Evolutionary conservation across 2,329 filamentous ascomycete species (phyloP).

Genomic region (Ophiostoma australiae): DNA sequence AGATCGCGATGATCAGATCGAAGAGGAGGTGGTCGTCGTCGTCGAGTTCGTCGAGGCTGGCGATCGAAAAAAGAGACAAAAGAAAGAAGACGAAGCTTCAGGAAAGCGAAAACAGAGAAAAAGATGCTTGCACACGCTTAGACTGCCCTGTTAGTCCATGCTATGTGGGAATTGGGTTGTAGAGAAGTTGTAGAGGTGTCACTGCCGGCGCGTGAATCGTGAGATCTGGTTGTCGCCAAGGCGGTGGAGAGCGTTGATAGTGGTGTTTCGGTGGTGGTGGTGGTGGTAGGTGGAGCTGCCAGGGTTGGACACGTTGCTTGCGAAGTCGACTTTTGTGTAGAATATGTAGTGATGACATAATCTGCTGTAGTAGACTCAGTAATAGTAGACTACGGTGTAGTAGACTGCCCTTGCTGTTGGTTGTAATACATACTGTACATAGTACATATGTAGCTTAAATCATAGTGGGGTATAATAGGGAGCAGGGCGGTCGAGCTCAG

Average conservation of each 20-base stretch:
- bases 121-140: background rate
- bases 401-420: background rate
- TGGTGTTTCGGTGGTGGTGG: constrained; percentile 15
- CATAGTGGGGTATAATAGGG: background rate
- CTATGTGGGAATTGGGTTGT: constrained; percentile 15
- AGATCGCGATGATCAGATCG: background rate
- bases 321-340: constrained; percentile 1
- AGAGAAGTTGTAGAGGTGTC: constrained; percentile 13
- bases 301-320: constrained; percentile 25
- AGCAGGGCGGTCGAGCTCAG: background rate
- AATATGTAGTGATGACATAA: constrained; percentile 7
- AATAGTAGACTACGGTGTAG: background rate
- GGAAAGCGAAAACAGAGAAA: background rate
- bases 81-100: background rate
- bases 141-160: constrained; percentile 20
- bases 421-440: too few species aligned
- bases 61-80: background rate
- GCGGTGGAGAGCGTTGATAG: constrained; percentile 12
- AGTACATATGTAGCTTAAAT: background rate
- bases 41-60: background rate
- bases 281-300: constrained; percentile 5
- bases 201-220: constrained; percentile 11
- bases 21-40: background rate
- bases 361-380: background rate
- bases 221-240: constrained; percentile 16